Conservation (phyloP, 306 rosid species). For the Trifolium dubium region DNA sequence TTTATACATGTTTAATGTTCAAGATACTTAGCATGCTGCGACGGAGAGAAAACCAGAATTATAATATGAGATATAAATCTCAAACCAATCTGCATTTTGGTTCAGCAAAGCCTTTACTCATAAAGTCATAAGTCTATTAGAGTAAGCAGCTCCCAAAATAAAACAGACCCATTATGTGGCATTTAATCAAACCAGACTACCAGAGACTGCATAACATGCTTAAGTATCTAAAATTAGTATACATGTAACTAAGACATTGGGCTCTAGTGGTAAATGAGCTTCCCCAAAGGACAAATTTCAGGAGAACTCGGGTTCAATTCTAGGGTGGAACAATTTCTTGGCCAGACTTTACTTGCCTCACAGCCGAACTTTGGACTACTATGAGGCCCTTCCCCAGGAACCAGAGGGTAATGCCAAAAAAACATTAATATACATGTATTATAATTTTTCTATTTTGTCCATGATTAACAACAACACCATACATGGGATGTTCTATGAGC, state of each 20-base stretch:
- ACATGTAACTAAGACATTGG: too few relatives aligned
- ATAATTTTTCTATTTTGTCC: background rate
- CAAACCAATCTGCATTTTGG: background rate
- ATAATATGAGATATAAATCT: background rate
- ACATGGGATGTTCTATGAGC: background rate
- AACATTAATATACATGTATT: background rate
- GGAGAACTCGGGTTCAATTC: too few relatives aligned
- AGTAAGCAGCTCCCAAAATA: background rate
- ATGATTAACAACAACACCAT: slow-evolving; percentile 1
- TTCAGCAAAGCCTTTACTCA: background rate
- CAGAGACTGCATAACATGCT: background rate
- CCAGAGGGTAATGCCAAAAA: too few relatives aligned
- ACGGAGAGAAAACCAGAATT: slow-evolving; percentile 1
- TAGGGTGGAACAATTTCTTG: too few relatives aligned
- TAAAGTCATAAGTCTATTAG: background rate
- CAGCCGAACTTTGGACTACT: too few relatives aligned
- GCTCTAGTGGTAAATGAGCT: too few relatives aligned
- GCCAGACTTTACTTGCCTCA: too few relatives aligned
- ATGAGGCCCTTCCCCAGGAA: too few relatives aligned
- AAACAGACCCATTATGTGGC: background rate
- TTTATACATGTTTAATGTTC: background rate
- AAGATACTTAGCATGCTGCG: slow-evolving; percentile 3
- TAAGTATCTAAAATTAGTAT: slow-evolving; percentile 2
- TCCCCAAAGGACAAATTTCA: too few relatives aligned
- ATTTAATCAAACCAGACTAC: background rate